Percentiles rank a stretch among this genome's conserved stretches.
Evolutionary conservation across 495 filamentous ascomycete genomes (phyloP).

Genomic region (Penicillium tannophilum): DNA sequence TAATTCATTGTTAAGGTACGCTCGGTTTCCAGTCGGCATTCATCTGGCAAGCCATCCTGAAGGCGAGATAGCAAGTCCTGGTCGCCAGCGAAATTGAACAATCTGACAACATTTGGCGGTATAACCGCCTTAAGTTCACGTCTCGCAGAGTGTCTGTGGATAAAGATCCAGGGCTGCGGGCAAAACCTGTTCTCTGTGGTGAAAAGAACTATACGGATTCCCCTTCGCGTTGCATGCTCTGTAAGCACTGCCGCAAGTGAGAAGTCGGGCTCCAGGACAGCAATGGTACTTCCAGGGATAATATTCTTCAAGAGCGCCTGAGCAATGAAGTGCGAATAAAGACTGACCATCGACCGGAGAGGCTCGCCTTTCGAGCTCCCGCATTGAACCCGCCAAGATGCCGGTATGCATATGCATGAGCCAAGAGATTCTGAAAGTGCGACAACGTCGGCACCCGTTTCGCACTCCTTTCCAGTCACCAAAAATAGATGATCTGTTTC

Average conservation of each 20-base stretch:
- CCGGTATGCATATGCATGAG: slow-evolving; percentile 18
- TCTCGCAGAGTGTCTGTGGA: slow-evolving; percentile 20
- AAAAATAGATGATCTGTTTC: slow-evolving; percentile 18
- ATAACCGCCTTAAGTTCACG: slow-evolving; percentile 18
- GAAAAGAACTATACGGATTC: slow-evolving; percentile 21
- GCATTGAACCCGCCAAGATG: slow-evolving; percentile 11
- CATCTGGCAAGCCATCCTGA: slow-evolving; percentile 9
- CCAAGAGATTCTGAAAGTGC: slow-evolving; percentile 14
- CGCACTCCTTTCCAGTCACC: slow-evolving; percentile 13
- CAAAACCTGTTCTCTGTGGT: slow-evolving; percentile 16
- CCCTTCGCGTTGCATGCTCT: slow-evolving; percentile 17
- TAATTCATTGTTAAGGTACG: slow-evolving; percentile 10
- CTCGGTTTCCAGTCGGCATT: slow-evolving; percentile 21
- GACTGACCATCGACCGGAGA: slow-evolving; percentile 13
- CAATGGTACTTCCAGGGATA: slow-evolving; percentile 14
- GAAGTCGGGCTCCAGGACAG: slow-evolving; percentile 26
- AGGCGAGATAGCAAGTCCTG: slow-evolving; percentile 5
- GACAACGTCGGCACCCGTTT: slow-evolving; percentile 8
- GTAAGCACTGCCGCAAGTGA: slow-evolving; percentile 17
- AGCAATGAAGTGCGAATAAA: slow-evolving; percentile 21
- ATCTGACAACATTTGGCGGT: slow-evolving; percentile 15
- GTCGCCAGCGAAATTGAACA: slow-evolving; percentile 18
- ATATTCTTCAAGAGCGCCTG: slow-evolving; percentile 17
- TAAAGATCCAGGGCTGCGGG: slow-evolving; percentile 20
- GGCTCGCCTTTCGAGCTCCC: slow-evolving; percentile 11